phyloP scores from a whole-genome alignment of 257 asterid species.

The Fraxinus anomala region DNA sequence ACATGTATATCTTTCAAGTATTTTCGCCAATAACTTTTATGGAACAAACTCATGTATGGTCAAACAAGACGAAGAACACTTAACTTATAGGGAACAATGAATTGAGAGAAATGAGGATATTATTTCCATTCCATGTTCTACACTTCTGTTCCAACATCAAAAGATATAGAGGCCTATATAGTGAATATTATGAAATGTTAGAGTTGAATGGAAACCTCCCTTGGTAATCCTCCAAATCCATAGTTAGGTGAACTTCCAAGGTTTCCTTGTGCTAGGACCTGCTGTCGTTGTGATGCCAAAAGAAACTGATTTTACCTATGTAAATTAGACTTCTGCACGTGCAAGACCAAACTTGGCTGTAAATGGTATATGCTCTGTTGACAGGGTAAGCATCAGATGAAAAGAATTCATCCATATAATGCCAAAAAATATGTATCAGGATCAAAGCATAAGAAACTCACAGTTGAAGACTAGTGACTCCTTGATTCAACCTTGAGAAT shows the following conservation, averaged over 20 bases:
- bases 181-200: not conserved
- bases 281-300: conserved; percentile 92
- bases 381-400: conserved; percentile 28
- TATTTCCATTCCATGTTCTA: not conserved
- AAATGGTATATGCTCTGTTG: conserved; percentile 87
- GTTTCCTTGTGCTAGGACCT: conserved; percentile 86
- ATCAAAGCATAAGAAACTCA: conserved; percentile 49
- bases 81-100: not conserved
- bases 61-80: not conserved
- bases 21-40: too few relatives aligned
- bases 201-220: conserved; percentile 46
- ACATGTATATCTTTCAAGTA: too few relatives aligned
- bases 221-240: conserved; percentile 88
- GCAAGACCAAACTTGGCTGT: conserved; percentile 83
- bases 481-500: conserved; percentile 79
- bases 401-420: conserved; percentile 18
- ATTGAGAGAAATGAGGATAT: not conserved
- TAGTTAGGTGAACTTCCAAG: conserved; percentile 70
- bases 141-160: too few relatives aligned
- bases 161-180: too few relatives aligned
- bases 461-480: conserved; percentile 89
- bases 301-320: conserved; percentile 80
- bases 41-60: too few relatives aligned
- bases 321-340: conserved; percentile 82
- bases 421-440: conserved; percentile 11